These are phyloP conservation scores for Atkinsonella texensis DNA, from an alignment of 2,329 filamentous ascomycete genomes.

Conservation along the genomic window DNA sequence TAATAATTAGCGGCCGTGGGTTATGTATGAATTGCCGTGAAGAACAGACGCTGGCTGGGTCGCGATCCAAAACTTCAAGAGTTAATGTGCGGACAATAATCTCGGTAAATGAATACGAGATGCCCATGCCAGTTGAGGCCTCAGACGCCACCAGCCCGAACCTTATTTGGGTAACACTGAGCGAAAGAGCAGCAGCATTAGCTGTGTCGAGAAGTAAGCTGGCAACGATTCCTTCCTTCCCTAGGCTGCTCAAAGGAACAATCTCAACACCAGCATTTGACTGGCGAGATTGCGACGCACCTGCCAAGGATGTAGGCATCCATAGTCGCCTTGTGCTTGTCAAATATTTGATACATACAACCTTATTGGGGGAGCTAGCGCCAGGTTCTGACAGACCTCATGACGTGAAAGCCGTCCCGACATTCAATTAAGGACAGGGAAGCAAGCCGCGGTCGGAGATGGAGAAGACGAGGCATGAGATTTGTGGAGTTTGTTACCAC, in stretches of 20 bases:
- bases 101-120: background rate
- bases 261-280: background rate
- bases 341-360: background rate
- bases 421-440: too few species aligned
- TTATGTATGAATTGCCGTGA: too few species aligned
- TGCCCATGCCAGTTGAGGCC: background rate
- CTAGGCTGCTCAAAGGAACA: background rate
- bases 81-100: too few species aligned
- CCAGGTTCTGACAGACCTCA: background rate
- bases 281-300: background rate
- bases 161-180: background rate
- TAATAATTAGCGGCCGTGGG: too few species aligned
- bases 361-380: background rate
- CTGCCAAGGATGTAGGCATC: background rate
- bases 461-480: too few species aligned
- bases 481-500: too few species aligned
- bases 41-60: too few species aligned
- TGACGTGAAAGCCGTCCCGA: background rate
- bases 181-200: background rate
- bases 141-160: background rate
- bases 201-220: background rate
- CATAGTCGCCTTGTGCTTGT: background rate
- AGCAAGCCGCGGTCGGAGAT: too few species aligned
- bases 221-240: too few species aligned
- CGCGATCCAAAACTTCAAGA: too few species aligned